Conservation (phyloP, 768 basidiomycete species). For the Suillus placidus region DNA sequence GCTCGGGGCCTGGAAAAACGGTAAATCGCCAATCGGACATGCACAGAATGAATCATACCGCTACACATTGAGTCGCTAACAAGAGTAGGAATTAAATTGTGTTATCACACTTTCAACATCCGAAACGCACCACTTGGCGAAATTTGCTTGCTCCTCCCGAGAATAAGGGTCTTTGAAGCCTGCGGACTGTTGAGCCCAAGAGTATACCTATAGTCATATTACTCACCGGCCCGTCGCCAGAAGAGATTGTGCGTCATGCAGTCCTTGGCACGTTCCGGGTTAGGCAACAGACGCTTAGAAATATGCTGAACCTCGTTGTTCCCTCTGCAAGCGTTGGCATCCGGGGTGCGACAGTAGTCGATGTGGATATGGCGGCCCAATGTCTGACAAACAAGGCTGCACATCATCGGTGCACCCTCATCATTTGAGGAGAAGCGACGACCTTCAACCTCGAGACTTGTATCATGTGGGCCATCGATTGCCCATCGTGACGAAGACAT, state of each 20-base stretch:
- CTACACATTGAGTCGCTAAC: conserved; percentile 53
- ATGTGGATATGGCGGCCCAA: conserved; percentile 62
- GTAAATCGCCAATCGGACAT: not conserved
- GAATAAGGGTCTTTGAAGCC: conserved; percentile 69
- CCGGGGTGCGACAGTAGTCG: conserved; percentile 52
- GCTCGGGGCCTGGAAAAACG: conserved; percentile 49
- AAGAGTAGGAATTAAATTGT: not conserved
- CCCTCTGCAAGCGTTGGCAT: conserved; percentile 37
- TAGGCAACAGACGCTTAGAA: conserved; percentile 42
- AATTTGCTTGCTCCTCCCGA: conserved; percentile 53
- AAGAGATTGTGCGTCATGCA: conserved; percentile 54
- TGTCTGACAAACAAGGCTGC: conserved; percentile 55
- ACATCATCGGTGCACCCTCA: conserved; percentile 66
- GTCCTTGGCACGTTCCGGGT: conserved; percentile 53
- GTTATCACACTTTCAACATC: not conserved
- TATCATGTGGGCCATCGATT: conserved; percentile 54
- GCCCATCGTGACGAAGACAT: conserved; percentile 63
- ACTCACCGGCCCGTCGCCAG: conserved; percentile 59
- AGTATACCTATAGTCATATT: not conserved
- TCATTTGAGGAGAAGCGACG: conserved; percentile 55
- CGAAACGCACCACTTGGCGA: conserved; percentile 49
- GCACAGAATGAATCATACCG: conserved; percentile 32
- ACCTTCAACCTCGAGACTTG: conserved; percentile 54
- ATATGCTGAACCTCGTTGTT: conserved; percentile 52
- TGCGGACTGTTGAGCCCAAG: conserved; percentile 21